These are phyloP conservation scores for Nothophaeocryptopus gaeumannii DNA, from an alignment of 2,329 filamentous ascomycete genomes.

Conservation along the genomic window DNA sequence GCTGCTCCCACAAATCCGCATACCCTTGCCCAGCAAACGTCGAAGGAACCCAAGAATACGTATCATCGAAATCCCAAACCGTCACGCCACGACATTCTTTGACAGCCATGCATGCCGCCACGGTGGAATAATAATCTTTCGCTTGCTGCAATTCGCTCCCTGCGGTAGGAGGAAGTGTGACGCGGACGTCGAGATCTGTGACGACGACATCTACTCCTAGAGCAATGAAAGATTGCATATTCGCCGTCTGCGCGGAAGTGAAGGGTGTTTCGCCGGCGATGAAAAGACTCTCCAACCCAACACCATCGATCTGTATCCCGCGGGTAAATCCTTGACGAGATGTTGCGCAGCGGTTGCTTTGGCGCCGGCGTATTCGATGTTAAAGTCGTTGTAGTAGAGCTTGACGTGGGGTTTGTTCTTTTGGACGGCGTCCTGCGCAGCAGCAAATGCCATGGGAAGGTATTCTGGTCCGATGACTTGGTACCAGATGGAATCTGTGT, in stretches of 20 bases:
- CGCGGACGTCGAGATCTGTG: conserved; percentile 62
- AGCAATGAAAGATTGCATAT: conserved; percentile 51
- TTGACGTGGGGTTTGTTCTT: conserved; percentile 21
- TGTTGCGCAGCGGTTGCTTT: conserved; percentile 26
- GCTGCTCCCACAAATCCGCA: conserved; percentile 43
- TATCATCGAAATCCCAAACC: conserved; percentile 53
- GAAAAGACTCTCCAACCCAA: conserved; percentile 56
- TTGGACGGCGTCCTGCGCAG: conserved; percentile 20
- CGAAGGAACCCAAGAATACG: conserved; percentile 42
- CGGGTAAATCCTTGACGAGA: conserved; percentile 27
- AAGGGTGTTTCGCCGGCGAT: conserved; percentile 22
- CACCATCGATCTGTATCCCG: conserved; percentile 36
- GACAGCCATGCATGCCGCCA: conserved; percentile 37
- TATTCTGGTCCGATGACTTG: conserved; percentile 30
- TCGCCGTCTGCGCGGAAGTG: conserved; percentile 38
- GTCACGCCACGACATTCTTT: conserved; percentile 41
- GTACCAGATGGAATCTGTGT: conserved; percentile 27
- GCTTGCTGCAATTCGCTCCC: conserved; percentile 42
- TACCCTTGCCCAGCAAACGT: conserved; percentile 37
- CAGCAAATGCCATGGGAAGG: conserved; percentile 29
- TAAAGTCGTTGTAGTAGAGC: conserved; percentile 34
- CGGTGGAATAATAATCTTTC: conserved; percentile 42
- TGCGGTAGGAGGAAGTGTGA: conserved; percentile 30
- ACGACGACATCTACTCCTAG: conserved; percentile 58
- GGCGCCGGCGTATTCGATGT: conserved; percentile 27